Conservation (phyloP, 768 basidiomycete genomes). For the Saitozyma podzolica region DNA sequence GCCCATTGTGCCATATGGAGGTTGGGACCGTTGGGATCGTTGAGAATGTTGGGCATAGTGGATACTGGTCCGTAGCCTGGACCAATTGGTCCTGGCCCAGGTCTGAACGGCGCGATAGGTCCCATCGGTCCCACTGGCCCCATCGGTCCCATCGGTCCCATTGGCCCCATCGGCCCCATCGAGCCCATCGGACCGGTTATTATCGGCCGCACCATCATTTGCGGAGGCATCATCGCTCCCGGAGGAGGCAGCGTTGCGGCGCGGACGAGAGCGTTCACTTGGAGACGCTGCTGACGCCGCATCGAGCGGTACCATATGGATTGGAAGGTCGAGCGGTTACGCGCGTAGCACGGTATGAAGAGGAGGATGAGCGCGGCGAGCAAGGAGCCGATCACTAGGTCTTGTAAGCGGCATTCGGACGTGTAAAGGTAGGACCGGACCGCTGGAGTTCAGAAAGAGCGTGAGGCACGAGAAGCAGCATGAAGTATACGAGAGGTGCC, state of each 20-base stretch:
- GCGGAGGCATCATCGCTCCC: slow-evolving; percentile 21
- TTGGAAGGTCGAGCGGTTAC: slow-evolving; percentile 47
- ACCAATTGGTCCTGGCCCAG: too few species aligned
- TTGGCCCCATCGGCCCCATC: slow-evolving; percentile 1
- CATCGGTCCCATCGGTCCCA: too few species aligned
- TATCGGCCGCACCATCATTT: slow-evolving; percentile 10
- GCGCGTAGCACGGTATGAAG: slow-evolving; percentile 67
- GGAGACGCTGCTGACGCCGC: slow-evolving; percentile 38
- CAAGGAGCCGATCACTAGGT: slow-evolving; percentile 65
- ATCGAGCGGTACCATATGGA: slow-evolving; percentile 45
- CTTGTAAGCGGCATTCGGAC: slow-evolving; percentile 20
- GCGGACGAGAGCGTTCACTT: slow-evolving; percentile 35
- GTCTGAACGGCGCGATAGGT: too few species aligned
- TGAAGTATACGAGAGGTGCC: background rate
- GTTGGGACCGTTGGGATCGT: too few species aligned
- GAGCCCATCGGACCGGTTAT: slow-evolving; percentile 3
- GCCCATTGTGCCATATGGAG: too few species aligned
- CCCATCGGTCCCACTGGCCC: too few species aligned
- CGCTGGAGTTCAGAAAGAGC: background rate
- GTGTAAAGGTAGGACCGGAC: background rate
- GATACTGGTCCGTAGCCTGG: too few species aligned
- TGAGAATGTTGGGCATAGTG: too few species aligned
- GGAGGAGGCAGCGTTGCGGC: slow-evolving; percentile 36
- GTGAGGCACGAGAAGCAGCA: slow-evolving; percentile 26
- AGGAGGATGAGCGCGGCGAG: slow-evolving; percentile 74